Evolutionary conservation across 2,329 filamentous ascomycete genomes (phyloP), one percentile per base, ranked within the genome.

Genomic region (Echinosphaeria canescens): DNA sequence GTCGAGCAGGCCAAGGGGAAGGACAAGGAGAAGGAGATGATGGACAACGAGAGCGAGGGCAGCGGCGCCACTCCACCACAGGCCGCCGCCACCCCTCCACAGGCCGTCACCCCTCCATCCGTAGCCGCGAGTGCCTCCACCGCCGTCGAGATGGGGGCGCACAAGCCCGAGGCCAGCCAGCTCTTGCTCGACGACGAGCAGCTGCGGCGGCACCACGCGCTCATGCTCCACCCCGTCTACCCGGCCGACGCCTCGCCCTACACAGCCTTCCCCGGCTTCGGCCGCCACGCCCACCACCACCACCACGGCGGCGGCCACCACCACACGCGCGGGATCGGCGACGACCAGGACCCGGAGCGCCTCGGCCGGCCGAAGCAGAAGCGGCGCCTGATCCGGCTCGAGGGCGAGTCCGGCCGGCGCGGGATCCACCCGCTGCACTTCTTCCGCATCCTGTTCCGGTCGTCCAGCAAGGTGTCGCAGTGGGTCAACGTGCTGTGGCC

Each of bases 401-500:
- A 41, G 6, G 75, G 74, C 32, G 74, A 81, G 47, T 78, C 71
- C 42, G 74, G 74, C 20, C 61, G 75, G 20, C 50, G 42, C 5
- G 74, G 75, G 24, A 43, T 82, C 32, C 58, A 80, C 36, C 70
- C 70, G 0, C 28, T 59, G 23, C 56, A 66, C 28, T 76, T 80
- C 41, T 36, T 78, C 17, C 53, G 48, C 34, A 71, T 81, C 29
- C 60, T 59, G 42, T 71, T 66, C 48, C 53, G 48, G 27, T 78
- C 73, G 24, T 65, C 66, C 16, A 73, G 66, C 40, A 59, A 52
- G 16, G 50, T 67, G 10, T 79, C 74, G 7, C 61, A 60, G 42
- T 42, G 58, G 27, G 70, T 75, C 39, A 81, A 81, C 41, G 38
- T 78, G 15, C 57, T 82, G 19, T 82, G 75, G 75, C 75, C 75